These are phyloP conservation scores for Populus alba DNA, from an alignment of 345 rosid genomes.

Conservation along the genomic window DNA sequence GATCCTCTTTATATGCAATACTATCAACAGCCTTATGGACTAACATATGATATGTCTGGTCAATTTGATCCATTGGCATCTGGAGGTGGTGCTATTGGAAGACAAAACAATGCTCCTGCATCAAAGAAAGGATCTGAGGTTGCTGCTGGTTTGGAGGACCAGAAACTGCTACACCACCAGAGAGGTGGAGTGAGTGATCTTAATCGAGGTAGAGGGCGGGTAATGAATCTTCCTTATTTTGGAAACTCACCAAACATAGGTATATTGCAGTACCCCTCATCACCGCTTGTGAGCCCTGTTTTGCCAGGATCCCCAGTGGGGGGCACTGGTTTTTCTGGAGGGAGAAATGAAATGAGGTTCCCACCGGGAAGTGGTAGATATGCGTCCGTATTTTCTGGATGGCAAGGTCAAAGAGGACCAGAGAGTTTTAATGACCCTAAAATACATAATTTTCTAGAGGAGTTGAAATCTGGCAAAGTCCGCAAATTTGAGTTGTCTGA, in stretches of 20 bases:
- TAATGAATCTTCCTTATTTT: conserved; percentile 41
- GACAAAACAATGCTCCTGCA: conserved; percentile 42
- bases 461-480: conserved; percentile 75
- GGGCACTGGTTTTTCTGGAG: conserved; percentile 50
- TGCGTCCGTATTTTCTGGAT: conserved; percentile 61
- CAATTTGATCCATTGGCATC: conserved; percentile 44
- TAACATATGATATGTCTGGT: conserved; percentile 42
- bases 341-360: conserved; percentile 59
- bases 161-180: conserved; percentile 50
- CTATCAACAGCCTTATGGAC: conserved; percentile 64
- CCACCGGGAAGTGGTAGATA: conserved; percentile 49
- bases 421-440: conserved; percentile 57
- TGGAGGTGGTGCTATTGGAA: conserved; percentile 35
- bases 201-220: conserved; percentile 50
- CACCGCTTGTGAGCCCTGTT: conserved; percentile 67
- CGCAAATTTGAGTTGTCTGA: conserved; percentile 82
- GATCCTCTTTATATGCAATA: conserved; percentile 74
- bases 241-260: conserved; percentile 61
- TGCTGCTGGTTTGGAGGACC: conserved; percentile 39
- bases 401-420: conserved; percentile 78
- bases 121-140: conserved; percentile 42
- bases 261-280: conserved; percentile 57
- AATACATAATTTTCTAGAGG: conserved; percentile 81
- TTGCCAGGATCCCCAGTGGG: conserved; percentile 68
- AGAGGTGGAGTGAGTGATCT: conserved; percentile 43